Evolutionary conservation across 1,139 yeast genomes (phyloP).

Genomic region (Lodderomyces jiufengensis): DNA sequence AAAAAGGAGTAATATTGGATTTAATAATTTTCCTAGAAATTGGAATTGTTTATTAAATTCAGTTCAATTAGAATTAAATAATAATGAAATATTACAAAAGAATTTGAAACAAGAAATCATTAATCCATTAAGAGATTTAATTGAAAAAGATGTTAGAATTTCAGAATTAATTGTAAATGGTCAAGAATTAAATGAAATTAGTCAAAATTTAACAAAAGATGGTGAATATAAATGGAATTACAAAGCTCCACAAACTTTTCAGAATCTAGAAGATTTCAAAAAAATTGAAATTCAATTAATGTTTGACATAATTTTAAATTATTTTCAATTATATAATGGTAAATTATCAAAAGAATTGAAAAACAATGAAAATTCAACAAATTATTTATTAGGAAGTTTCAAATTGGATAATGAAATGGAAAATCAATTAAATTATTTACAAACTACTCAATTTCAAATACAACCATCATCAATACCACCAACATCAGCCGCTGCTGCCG

Average conservation of each 20-base stretch:
- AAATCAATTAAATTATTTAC: constrained; percentile 33
- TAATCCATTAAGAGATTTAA: constrained; percentile 49
- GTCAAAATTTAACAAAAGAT: constrained; percentile 22
- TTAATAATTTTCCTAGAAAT: constrained; percentile 51
- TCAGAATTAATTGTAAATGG: constrained; percentile 40
- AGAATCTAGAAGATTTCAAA: constrained; percentile 74
- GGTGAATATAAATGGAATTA: constrained; percentile 62
- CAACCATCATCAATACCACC: constrained; percentile 2
- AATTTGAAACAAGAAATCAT: constrained; percentile 55
- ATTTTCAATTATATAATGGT: constrained; percentile 59
- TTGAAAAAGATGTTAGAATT: constrained; percentile 51
- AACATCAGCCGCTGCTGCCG: background rate
- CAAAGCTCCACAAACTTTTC: constrained; percentile 75
- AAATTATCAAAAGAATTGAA: constrained; percentile 43
- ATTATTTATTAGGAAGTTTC: constrained; percentile 51
- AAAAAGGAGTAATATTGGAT: constrained; percentile 32
- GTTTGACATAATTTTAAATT: constrained; percentile 65
- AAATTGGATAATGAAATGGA: constrained; percentile 40
- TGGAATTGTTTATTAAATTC: constrained; percentile 58
- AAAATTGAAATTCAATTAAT: constrained; percentile 60
- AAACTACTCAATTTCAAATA: constrained; percentile 24
- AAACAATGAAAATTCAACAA: constrained; percentile 63
- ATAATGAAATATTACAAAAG: constrained; percentile 50
- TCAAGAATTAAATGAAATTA: constrained; percentile 39
- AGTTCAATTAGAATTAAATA: constrained; percentile 49